A percentile compares a stretch with the other conserved stretches of the same genome.
phyloP scores from a whole-genome alignment of 2,329 filamentous ascomycete genomes.

The Neonectria neomacrospora region DNA sequence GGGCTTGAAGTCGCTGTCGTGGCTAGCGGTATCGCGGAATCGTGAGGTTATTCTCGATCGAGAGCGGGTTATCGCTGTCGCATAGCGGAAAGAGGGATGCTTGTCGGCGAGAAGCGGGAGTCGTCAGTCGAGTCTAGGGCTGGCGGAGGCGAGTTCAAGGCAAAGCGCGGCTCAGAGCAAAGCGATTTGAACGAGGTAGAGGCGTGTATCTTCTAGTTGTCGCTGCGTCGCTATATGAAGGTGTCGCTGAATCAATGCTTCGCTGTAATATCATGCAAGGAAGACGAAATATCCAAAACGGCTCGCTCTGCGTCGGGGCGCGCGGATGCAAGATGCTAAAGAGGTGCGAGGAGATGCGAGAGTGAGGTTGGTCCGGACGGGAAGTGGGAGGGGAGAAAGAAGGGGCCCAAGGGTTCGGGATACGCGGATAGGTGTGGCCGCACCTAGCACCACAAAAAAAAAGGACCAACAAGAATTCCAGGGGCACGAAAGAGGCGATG shows the following conservation, averaged over 20 bases:
- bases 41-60: neutral
- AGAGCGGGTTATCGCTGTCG: neutral
- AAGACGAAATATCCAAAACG: neutral
- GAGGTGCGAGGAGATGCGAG: neutral
- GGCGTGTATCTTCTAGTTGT: neutral
- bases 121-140: no score
- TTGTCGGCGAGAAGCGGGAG: neutral
- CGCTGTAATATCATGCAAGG: neutral
- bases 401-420: slow-evolving; percentile 2
- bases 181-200: neutral
- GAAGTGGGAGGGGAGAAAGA: neutral
- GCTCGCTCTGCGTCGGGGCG: neutral
- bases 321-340: neutral
- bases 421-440: neutral
- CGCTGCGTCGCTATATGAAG: neutral
- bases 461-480: neutral
- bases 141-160: neutral
- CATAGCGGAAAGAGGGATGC: neutral
- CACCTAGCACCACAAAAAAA: neutral
- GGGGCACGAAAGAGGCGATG: neutral
- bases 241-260: neutral
- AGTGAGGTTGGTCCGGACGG: neutral
- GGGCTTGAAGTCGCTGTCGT: neutral
- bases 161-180: neutral
- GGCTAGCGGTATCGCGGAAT: neutral